Percentiles rank a stretch among this genome's conserved stretches.
phyloP scores from a whole-genome alignment of 345 rosid species.

The Ceriops zippeliana region DNA sequence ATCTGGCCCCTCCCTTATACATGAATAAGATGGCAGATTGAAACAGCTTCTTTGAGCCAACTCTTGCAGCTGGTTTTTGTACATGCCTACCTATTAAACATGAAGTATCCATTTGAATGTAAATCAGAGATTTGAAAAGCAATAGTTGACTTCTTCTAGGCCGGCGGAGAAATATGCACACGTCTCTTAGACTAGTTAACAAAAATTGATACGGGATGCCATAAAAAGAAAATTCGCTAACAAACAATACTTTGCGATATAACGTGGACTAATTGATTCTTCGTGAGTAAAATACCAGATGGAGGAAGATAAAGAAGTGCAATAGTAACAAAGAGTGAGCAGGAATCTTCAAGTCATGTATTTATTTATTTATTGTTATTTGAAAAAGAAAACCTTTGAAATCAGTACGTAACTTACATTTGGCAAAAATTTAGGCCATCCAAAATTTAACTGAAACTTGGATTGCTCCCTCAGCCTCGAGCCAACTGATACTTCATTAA shows the following conservation, averaged over 20 bases:
- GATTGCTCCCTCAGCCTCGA: background rate
- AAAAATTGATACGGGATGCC: background rate
- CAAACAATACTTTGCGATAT: background rate
- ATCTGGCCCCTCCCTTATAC: slow-evolving; percentile 82
- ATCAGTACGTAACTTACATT: background rate
- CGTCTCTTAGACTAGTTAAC: background rate
- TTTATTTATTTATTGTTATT: background rate
- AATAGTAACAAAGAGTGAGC: background rate
- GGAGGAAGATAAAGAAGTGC: background rate
- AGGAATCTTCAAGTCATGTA: background rate
- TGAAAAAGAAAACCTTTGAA: no score
- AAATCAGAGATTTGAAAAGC: background rate
- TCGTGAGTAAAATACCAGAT: background rate
- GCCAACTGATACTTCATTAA: background rate
- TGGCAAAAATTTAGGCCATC: background rate
- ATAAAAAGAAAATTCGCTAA: background rate
- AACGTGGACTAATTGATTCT: background rate
- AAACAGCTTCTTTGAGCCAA: slow-evolving; percentile 84
- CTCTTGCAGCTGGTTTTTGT: slow-evolving; percentile 82
- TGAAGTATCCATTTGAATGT: background rate
- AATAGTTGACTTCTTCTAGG: background rate
- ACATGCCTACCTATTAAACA: slow-evolving; percentile 36
- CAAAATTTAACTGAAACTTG: background rate
- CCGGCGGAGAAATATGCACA: background rate
- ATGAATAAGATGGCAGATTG: slow-evolving; percentile 74